A percentile compares a stretch with the other conserved stretches of the same genome.
phyloP scores from a whole-genome alignment of 768 basidiomycete genomes.

The Lentinula guzmanii region DNA sequence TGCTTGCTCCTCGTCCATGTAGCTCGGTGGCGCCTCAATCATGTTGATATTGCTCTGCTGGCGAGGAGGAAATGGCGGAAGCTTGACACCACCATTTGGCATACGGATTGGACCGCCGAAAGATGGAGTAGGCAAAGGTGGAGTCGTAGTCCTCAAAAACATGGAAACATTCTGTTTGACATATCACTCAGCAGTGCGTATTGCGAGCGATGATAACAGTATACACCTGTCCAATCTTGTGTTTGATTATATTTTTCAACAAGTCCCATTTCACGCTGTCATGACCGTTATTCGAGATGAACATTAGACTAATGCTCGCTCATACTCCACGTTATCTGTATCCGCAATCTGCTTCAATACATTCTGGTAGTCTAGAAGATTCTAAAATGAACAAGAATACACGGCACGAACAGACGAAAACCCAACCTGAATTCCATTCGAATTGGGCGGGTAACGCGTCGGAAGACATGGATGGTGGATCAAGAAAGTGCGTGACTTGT shows the following conservation, averaged over 20 bases:
- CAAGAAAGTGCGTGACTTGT: no score
- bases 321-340: slow-evolving; percentile 60
- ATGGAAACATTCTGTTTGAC: slow-evolving; percentile 39
- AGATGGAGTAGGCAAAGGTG: slow-evolving; percentile 29
- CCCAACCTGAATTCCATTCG: slow-evolving; percentile 3
- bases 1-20: slow-evolving; percentile 59
- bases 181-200: not conserved
- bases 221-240: slow-evolving; percentile 60
- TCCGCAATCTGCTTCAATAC: slow-evolving; percentile 57
- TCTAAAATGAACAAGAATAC: slow-evolving; percentile 3
- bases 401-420: not conserved
- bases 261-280: slow-evolving; percentile 49
- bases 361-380: slow-evolving; percentile 45
- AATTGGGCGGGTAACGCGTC: not conserved
- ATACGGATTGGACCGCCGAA: slow-evolving; percentile 38
- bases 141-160: slow-evolving; percentile 37
- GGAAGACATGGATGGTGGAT: not conserved
- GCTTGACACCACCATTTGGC: slow-evolving; percentile 54
- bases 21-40: slow-evolving; percentile 48
- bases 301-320: slow-evolving; percentile 9
- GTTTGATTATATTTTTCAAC: slow-evolving; percentile 67
- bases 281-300: slow-evolving; percentile 29
- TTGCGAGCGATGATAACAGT: not conserved
- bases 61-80: slow-evolving; percentile 70
- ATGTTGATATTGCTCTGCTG: slow-evolving; percentile 41